Evolutionary conservation across 75 land plant genomes (phyloP), one percentile per base, ranked within the genome.

Genomic region (Azolla pinnata): DNA sequence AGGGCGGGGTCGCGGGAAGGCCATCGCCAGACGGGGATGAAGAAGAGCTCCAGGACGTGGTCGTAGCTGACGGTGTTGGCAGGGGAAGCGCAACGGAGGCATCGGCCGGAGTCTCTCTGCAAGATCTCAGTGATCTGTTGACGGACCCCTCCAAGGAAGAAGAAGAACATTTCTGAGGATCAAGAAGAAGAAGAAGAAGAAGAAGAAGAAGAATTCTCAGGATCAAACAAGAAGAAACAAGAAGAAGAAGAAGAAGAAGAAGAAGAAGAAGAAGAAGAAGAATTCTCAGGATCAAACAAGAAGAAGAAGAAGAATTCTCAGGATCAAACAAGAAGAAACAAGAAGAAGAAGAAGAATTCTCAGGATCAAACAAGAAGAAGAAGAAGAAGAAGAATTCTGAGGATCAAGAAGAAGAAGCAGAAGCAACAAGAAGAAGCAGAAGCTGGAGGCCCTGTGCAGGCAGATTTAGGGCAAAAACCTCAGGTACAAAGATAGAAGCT

Each of bases 171-270:
- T 18, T 32, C 67, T 70, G 40, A 48, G 73, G 61, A 65, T 62
- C 31, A 82, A 80, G 42, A 90, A 87, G 53, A 92, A 92, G 46
- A 91, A 87, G 28, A 88, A 88, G n/a, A 78, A 60, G 61, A 87
- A 88, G 62, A 87, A 87, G n/a, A 84, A 93, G 62, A 91, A 91
- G 51, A 91, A 44, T 3, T 88, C 73, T 5, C 49, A 17, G 86
- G 81, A 91, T 19, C 84, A 45, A 30, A 85, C 70, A 24, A 72
- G 81, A 56, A 86, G 87, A 44, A 83, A 73, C 21, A 90, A 69
- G 0, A 92, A 87, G 17, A 75, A 70, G 23, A 77, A 51, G 56
- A 87, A 74, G 27, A 92, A 48, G 1, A 71, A 44, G 7, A 68
- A 71, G 7, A 88, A 95, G 56, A 79, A 76, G 27, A 79, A 51